Evolutionary conservation across 805 yeast genomes (phyloP), one percentile per base, ranked within the genome.

Genomic region (Lachancea meyersii): DNA sequence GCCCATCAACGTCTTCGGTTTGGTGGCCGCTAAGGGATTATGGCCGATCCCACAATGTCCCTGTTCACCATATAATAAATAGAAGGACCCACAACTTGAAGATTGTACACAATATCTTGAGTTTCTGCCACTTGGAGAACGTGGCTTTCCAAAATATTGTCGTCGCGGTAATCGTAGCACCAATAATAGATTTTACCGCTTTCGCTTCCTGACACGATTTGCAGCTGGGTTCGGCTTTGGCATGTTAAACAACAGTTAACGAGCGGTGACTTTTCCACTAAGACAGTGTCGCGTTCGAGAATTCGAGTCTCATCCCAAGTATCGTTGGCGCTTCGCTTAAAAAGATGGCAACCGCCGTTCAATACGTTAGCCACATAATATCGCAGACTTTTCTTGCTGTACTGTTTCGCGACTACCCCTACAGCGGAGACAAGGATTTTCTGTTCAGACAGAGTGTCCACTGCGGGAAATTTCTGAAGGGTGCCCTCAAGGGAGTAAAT

Each of bases 161-260:
- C 48, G 13, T 45, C 45, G 14, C 26, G 45, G 26, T 33, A 47
- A 31, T 57, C 40, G 27, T 45, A 50, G 2, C 35, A 22, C 58
- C 60, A 57, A 19, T 27, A 14, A 35, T 45, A 49, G 5, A 54
- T 9, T 27, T 44, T 42, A 2, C 55, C 55, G 20, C 40, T 14
- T 38, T 53, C 56, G 37, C 59, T 55, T 4, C 61, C 57, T 38
- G 51, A 33, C 2, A 42, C 30, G 8, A 56, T 46, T 9, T n/a
- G 9, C 26, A 19, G 28, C 22, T 34, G 46, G 36, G 28, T 30
- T 14, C 23, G 30, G 13, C 38, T 39, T 24, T 21, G 31, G 28
- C 38, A n/a, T 32, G 14, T 22, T 6, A 53, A 31, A 11, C 40
- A 26, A 36, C 57, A 53, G 31, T 56, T 48, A 16, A 54, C 34